Evolutionary conservation across 352 stramenopile genomes (phyloP), one percentile per base, ranked within the genome.

Genomic region (Pythium rhizo-oryzae): DNA sequence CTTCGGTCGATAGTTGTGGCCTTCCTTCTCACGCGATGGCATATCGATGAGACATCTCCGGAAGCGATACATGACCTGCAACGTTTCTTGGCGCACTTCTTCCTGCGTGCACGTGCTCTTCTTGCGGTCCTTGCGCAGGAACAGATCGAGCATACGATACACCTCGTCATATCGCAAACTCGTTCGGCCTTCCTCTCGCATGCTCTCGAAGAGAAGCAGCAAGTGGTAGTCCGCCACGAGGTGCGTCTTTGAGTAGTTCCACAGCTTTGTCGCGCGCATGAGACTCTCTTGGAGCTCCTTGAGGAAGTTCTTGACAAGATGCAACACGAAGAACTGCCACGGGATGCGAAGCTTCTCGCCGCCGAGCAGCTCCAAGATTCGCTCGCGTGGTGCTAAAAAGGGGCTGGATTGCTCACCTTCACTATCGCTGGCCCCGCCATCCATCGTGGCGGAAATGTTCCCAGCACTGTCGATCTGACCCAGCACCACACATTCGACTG

Each of bases 21-120:
- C 88, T 71, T 96, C 88, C 41, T 95, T 94, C 62, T 96, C 88
- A 60, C 88, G 85, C 49, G 87, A 95, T 35, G 88, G 88, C 88
- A 96, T 96, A 57, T 95, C 88, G 21, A 94, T 96, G 15, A 96
- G 72, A 61, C 84, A 94, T 59, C 91, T 93, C 16, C 85, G 85
- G 82, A 96, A 96, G 24, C 88, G 87, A 53, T 92, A 95, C 88
- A 95, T 95, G 53, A 96, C 84, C n/a, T 93, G 80, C 30, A 94
- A 67, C 16, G 88, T 80, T 69, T 94, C 88, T 11, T 85, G 76
- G 9, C 79, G 81, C 46, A 96, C 87, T 72, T 94, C 83, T 0
- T 73, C 76, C 72, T 94, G 85, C 4, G 83, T 90, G 25, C 79
- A 89, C 46, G 87, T 67, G 11, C 81, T 79, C 49, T 83, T 89